Base-by-base conservation (phyloP, 2,329 filamentous ascomycete genomes). In the Paecilomyces sp. region DNA sequence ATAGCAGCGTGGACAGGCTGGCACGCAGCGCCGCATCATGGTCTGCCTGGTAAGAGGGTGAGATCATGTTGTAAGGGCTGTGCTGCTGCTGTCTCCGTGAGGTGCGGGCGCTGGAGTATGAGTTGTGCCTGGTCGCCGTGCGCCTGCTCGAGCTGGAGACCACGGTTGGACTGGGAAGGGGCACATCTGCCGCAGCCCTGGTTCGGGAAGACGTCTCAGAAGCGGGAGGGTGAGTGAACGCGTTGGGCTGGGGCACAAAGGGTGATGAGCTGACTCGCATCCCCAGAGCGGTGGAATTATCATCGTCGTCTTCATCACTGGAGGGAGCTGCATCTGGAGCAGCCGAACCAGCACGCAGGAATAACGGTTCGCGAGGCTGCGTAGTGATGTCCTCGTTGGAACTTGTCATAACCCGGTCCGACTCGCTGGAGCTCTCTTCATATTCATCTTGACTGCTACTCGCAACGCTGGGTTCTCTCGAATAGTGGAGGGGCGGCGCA, bases 11-110 rank as follows among this genome's bases (percentile, higher is more conserved):
- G 0, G 92, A 96, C n/a, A 99, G 82, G 55, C 91, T 96, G 22
- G 94, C 92, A 34, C 94, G 88, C 11, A 99, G 82, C 1, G 92
- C 94, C 31, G 92, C 94, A 68, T 99, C 94, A 67, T 97, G 92
- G 67, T 97, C 92, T 55, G 90, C 88, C 66, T 91, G 90, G 67
- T 90, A 86, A 3, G 85, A 85, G 1, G 90, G 88, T 0, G 88
- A 88, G 70, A 91, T 84, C 71, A 89, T 85, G 72, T 87, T 89
- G 70, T 83, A 85, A 9, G 83, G 83, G 47, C 78, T 77, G 68
- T 85, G 84, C 55, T 82, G 79, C 56, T 82, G 79, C 53, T 71
- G 70, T 36, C 75, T 66, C 58, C 78, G 64, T 67, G 74, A 58
- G 64, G 70, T 64, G 47, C 69, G 66, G 58, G 65, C 58, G 54